Evolutionary conservation across 352 stramenopile species (phyloP).

Genomic region (Blastocystis sp.): DNA sequence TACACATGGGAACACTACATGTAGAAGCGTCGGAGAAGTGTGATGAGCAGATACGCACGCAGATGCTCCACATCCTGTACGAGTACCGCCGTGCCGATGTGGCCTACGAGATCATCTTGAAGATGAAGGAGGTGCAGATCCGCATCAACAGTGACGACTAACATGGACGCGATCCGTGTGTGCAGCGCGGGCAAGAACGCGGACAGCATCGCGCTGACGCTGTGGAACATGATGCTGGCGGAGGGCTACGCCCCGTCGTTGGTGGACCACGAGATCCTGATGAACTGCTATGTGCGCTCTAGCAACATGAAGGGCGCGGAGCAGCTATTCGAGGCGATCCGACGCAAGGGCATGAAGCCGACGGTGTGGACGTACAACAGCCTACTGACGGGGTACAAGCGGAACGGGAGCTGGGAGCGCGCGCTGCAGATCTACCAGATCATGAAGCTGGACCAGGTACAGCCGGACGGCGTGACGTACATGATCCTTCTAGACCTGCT

Average conservation of each 20-base stretch:
- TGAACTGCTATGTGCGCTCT: conserved; percentile 49
- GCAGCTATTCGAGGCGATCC: conserved; percentile 57
- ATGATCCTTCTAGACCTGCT: conserved; percentile 53
- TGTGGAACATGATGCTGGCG: conserved; percentile 44
- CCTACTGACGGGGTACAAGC: conserved; percentile 39
- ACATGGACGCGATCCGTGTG: conserved; percentile 49
- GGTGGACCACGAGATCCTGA: conserved; percentile 45
- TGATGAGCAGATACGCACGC: conserved; percentile 19
- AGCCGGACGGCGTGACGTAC: conserved; percentile 44
- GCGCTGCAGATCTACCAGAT: conserved; percentile 65
- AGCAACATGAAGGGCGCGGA: conserved; percentile 22
- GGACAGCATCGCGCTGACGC: neutral
- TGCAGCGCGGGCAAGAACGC: conserved; percentile 28
- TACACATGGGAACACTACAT: conserved; percentile 57
- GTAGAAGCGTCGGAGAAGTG: too few species aligned
- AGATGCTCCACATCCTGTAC: conserved; percentile 61
- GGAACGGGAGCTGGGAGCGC: conserved; percentile 46
- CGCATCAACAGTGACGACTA: conserved; percentile 53
- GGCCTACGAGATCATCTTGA: conserved; percentile 3
- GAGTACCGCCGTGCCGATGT: conserved; percentile 25
- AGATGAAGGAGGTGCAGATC: conserved; percentile 13
- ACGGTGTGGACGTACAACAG: conserved; percentile 64
- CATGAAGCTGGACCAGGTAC: conserved; percentile 44
- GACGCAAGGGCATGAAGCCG: conserved; percentile 25
- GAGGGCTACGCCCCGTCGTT: conserved; percentile 40